These are phyloP conservation scores for Biscogniauxia marginata DNA, from an alignment of 2,329 filamentous ascomycete species.

Conservation along the genomic window DNA sequence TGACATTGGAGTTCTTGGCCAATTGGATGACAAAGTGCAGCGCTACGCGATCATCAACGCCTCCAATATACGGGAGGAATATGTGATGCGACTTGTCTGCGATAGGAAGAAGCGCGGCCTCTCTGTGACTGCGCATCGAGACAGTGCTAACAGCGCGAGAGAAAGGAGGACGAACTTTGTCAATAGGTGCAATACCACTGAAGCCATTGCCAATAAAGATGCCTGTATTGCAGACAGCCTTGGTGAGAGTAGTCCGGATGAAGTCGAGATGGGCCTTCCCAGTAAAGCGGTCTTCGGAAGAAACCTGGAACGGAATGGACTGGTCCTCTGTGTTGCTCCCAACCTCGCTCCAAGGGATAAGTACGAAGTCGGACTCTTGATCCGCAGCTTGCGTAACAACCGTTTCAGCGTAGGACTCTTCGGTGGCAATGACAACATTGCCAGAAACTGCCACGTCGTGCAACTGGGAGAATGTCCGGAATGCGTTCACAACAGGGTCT, in stretches of 20 bases:
- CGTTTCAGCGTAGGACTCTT: constrained; percentile 75
- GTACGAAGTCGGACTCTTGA: constrained; percentile 68
- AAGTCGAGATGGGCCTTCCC: constrained; percentile 69
- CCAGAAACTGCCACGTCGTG: constrained; percentile 82
- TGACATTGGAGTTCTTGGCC: constrained; percentile 74
- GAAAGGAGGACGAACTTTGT: constrained; percentile 37
- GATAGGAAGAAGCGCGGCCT: constrained; percentile 56
- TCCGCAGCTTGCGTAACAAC: constrained; percentile 69
- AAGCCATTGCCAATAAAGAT: constrained; percentile 73
- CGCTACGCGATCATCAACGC: constrained; percentile 76
- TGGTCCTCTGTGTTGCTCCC: constrained; percentile 70
- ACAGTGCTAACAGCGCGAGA: constrained; percentile 51
- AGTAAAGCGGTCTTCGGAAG: constrained; percentile 58
- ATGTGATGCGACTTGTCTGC: constrained; percentile 75
- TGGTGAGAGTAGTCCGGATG: constrained; percentile 64
- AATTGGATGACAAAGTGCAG: constrained; percentile 82
- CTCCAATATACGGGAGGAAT: constrained; percentile 84
- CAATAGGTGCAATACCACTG: constrained; percentile 35
- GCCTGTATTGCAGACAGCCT: constrained; percentile 65
- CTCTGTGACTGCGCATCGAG: constrained; percentile 59
- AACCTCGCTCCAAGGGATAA: constrained; percentile 88
- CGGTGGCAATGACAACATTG: constrained; percentile 75
- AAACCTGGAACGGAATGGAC: constrained; percentile 40
- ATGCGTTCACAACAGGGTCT: constrained; percentile 88
- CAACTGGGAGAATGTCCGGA: constrained; percentile 82